Evolutionary conservation across 2,329 filamentous ascomycete species (phyloP).

Genomic region (Pseudogymnoascus sp.): DNA sequence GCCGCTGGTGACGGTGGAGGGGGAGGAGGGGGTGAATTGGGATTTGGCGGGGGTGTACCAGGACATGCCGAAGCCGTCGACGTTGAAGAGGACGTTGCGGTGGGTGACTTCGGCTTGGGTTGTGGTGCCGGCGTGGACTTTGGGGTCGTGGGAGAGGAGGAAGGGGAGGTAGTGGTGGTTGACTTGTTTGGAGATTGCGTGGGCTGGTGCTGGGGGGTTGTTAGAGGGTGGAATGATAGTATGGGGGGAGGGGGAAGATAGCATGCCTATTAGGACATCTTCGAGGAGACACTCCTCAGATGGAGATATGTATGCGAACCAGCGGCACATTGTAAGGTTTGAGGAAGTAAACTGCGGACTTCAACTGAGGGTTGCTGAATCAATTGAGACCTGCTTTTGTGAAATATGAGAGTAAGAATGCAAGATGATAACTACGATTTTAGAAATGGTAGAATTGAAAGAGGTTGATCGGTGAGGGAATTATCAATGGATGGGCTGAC

Average conservation of each 20-base stretch:
- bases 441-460: neutral
- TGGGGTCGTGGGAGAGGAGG: conserved; percentile 37
- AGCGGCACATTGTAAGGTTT: conserved; percentile 36
- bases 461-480: neutral
- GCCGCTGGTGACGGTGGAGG: no score
- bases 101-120: conserved; percentile 37
- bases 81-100: conserved; percentile 45
- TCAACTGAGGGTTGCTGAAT: neutral
- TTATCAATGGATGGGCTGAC: neutral
- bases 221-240: conserved; percentile 14
- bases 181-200: conserved; percentile 38
- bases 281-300: conserved; percentile 45
- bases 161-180: conserved; percentile 46
- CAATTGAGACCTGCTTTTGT: neutral
- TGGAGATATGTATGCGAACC: conserved; percentile 48
- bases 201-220: conserved; percentile 24
- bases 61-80: conserved; percentile 46
- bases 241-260: conserved; percentile 19
- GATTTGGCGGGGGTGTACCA: conserved; percentile 43
- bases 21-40: conserved; percentile 20
- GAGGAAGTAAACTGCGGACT: neutral
- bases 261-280: conserved; percentile 42
- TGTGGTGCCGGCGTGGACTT: conserved; percentile 26
- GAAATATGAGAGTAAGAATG: neutral
- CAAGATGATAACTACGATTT: neutral